These are phyloP conservation scores for Cyberlindnera maclurae DNA, from an alignment of 805 yeast genomes.

Conservation along the genomic window DNA sequence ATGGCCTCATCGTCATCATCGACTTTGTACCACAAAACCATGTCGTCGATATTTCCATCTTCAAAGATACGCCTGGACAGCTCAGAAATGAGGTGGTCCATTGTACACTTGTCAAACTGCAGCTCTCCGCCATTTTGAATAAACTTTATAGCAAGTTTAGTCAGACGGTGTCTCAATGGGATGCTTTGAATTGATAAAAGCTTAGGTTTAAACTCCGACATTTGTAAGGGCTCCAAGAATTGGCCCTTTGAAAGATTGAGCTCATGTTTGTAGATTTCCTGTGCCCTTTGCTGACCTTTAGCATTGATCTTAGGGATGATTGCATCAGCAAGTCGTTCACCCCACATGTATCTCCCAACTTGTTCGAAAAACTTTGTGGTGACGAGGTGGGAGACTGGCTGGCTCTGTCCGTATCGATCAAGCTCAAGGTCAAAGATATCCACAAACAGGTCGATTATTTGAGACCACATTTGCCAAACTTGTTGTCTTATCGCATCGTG, in stretches of 20 bases:
- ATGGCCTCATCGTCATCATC: constrained; percentile 7
- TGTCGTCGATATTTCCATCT: constrained; percentile 11
- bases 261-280: constrained; percentile 15
- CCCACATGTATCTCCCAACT: constrained; percentile 11
- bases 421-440: constrained; percentile 14
- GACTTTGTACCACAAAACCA: constrained; percentile 11
- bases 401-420: constrained; percentile 3
- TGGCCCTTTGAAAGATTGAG: constrained; percentile 8
- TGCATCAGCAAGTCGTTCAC: constrained; percentile 8
- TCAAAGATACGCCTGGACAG: neutral
- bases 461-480: constrained; percentile 20
- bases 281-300: neutral
- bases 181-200: constrained; percentile 1
- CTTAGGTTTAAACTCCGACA: neutral
- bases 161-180: constrained; percentile 7
- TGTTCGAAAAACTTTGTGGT: constrained; percentile 8
- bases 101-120: neutral
- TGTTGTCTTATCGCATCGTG: constrained; percentile 6
- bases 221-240: neutral
- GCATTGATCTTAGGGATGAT: constrained; percentile 5
- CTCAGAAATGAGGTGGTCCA: neutral
- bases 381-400: constrained; percentile 3
- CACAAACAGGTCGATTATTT: constrained; percentile 12
- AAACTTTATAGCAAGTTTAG: constrained; percentile 6
- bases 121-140: neutral